phyloP scores from a whole-genome alignment of 2,329 filamentous ascomycete genomes.

The Pezicula rhizophila region DNA sequence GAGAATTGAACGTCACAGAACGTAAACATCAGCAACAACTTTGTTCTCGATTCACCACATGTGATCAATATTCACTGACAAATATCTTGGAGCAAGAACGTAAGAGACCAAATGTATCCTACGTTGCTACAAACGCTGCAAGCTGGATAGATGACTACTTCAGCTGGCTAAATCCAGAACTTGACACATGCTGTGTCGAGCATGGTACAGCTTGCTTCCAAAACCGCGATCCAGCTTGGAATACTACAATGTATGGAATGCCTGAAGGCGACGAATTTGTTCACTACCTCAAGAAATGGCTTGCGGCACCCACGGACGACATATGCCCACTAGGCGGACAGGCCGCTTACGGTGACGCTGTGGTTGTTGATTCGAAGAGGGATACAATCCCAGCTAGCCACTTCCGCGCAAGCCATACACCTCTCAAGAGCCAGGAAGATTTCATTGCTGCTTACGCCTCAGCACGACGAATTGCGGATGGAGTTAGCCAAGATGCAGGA shows the following conservation, averaged over 20 bases:
- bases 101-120: constrained; percentile 81
- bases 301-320: constrained; percentile 71
- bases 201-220: constrained; percentile 71
- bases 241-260: constrained; percentile 84
- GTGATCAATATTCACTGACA: constrained; percentile 73
- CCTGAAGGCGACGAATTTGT: constrained; percentile 90
- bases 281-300: constrained; percentile 77
- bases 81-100: constrained; percentile 93
- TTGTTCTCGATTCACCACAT: constrained; percentile 87
- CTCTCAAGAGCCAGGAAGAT: constrained; percentile 79
- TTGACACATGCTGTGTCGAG: constrained; percentile 71
- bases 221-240: constrained; percentile 74
- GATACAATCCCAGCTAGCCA: constrained; percentile 74
- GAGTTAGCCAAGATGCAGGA: constrained; percentile 64
- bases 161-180: constrained; percentile 86
- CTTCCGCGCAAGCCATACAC: constrained; percentile 86
- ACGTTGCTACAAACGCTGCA: constrained; percentile 79
- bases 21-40: constrained; percentile 74
- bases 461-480: constrained; percentile 78
- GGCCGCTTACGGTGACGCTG: constrained; percentile 78
- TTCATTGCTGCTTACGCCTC: constrained; percentile 89
- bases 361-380: constrained; percentile 67
- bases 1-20: constrained; percentile 71
- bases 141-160: constrained; percentile 98
- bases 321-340: constrained; percentile 84